Evolutionary conservation across 345 rosid species (phyloP), one percentile per base, ranked within the genome.

Genomic region (Geranium rotundifolium): DNA sequence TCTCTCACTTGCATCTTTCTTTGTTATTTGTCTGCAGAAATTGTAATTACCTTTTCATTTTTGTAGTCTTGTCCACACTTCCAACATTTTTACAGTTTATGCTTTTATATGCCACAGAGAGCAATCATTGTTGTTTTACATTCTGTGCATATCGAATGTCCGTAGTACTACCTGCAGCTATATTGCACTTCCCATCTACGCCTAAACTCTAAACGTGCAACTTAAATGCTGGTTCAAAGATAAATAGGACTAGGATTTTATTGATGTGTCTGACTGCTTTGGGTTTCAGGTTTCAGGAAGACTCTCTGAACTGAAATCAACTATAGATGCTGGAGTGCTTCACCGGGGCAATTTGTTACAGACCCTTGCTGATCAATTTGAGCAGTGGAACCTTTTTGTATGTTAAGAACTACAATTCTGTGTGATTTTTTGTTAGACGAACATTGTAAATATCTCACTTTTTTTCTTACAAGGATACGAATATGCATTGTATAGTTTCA

Each of bases 341-440:
- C 96, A 80, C 13, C 82, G 90, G 66, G 76, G 73, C 67, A 75
- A 65, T 73, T 78, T 90, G 79, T 75, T 93, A 78, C 83, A 68
- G 78, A 81, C 79, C 57, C 85, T 90, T 73, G 86, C 76, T 31
- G 96, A 90, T 19, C 82, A 82, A 69, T 88, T 77, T 80, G 95
- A 82, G 81, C 92, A 68, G 64, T 90, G 95, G 97, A 90, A 74
- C 69, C 73, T 79, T 64, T 76, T 83, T 90, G 97, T 93, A 64
- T 69, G 83, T 65, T 39, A 49, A 60, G 65, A 63, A 30, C 27
- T 67, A 41, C 30, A 4, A 31, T 17, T 46, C 16, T 15, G 57
- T 16, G 46, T 20, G 52, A 46, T 17, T 29, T 12, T 61, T 15
- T 31, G 39, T 18, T 46, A 18, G 16, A 17, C 27, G 34, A 39